Evolutionary conservation across 805 yeast species (phyloP), one percentile per base, ranked within the genome.

Genomic region (Schwanniomyces polymorphus): DNA sequence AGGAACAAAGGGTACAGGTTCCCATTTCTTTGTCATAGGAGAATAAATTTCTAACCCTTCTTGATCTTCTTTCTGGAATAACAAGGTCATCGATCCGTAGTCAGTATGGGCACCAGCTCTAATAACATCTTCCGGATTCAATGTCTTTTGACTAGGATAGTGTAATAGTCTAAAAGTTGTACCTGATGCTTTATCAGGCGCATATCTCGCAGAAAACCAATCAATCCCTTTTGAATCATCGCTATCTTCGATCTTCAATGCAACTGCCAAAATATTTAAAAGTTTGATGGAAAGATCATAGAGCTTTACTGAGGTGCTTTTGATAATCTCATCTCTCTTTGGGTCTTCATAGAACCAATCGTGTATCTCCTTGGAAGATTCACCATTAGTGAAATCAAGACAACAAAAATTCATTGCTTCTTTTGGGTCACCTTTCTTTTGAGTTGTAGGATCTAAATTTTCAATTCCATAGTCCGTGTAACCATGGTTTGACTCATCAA

Each of bases 101-200:
- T 88, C 95, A 0, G 95, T 88, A 55, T 88, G 95, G 7, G 95
- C 94, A 37, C 95, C 96, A 4, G 94, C 94, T 44, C 89, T 72
- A 41, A 85, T 76, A 18, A 73, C 78, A 21, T 80, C 76, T 49
- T 81, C 82, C 7, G 82, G 80, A 43, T 67, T 74, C 39, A 67
- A 64, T 7, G 75, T 54, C 46, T 72, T 72, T 44, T 76, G 82
- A 9, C 84, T 78, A 1, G 94, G 95, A 58, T 88, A 88, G 56
- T 82, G 88, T 38, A 88, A 67, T 56, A 88, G 71, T 58, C 96
- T 70, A 58, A 88, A 78, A 0, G 88, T 79, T 2, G 88, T 72
- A 11, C 91, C 90, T 21, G 86, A 80, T 8, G 62, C 60, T 43
- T 75, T 70, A 12, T 65, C 67, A 0, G 83, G 76, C 29, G 71